phyloP scores from a whole-genome alignment of 768 basidiomycete species.

The Termitomyces sp. region DNA sequence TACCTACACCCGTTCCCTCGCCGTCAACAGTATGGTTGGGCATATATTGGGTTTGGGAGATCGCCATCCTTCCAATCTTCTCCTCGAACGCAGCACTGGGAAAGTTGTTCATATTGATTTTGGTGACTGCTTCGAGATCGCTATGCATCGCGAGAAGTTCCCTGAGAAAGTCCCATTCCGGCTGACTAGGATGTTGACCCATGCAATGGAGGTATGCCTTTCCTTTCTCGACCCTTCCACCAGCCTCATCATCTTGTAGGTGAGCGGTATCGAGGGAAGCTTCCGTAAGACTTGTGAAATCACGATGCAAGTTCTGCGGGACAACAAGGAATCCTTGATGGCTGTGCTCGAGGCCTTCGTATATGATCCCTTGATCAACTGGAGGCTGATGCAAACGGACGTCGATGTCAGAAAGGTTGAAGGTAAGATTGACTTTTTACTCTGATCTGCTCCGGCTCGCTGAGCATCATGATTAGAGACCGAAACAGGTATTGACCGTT shows the following conservation, averaged over 20 bases:
- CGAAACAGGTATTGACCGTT: slow-evolving; percentile 49
- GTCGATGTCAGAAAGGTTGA: slow-evolving; percentile 68
- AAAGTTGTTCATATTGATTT: slow-evolving; percentile 97
- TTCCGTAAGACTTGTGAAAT: slow-evolving; percentile 95
- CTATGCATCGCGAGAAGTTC: slow-evolving; percentile 98
- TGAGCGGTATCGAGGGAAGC: slow-evolving; percentile 97
- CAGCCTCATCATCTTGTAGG: slow-evolving; percentile 41
- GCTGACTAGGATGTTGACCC: slow-evolving; percentile 95
- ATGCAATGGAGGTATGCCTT: slow-evolving; percentile 90
- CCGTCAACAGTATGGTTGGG: slow-evolving; percentile 97
- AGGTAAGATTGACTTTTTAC: slow-evolving; percentile 35
- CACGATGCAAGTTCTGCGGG: slow-evolving; percentile 94
- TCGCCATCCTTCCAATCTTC: slow-evolving; percentile 92
- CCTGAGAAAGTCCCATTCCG: slow-evolving; percentile 99
- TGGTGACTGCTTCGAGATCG: slow-evolving; percentile 98
- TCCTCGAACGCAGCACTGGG: slow-evolving; percentile 88
- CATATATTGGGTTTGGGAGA: slow-evolving; percentile 98
- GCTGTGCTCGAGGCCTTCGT: slow-evolving; percentile 98
- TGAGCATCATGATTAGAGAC: slow-evolving; percentile 25
- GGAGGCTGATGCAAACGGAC: slow-evolving; percentile 88
- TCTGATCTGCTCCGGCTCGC: not conserved
- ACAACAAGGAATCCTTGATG: slow-evolving; percentile 99
- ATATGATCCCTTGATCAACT: slow-evolving; percentile 97
- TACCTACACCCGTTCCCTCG: slow-evolving; percentile 92
- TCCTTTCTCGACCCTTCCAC: not conserved